Percentiles rank a stretch among this genome's conserved stretches.
Conservation (phyloP, 192 early-diverging fungal species). For the Gryganskiella cystojenkinii region DNA sequence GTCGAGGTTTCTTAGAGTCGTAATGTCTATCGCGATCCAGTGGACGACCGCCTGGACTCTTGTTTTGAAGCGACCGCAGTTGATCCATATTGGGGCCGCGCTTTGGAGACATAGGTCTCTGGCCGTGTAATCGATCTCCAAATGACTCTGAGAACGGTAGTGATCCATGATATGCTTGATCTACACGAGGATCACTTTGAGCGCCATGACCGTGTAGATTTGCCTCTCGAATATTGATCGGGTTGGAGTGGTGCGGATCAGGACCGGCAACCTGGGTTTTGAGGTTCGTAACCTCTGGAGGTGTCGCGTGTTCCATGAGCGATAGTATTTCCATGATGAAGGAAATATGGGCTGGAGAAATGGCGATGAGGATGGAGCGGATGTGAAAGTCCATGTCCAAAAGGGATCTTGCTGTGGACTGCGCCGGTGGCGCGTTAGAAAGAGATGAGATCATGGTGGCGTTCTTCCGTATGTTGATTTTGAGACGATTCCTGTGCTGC, state of each 20-base stretch:
- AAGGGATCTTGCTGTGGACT: conserved; percentile 17
- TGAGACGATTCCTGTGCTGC: conserved; percentile 56
- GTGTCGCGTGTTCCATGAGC: conserved; percentile 19
- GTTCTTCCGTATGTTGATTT: conserved; percentile 56
- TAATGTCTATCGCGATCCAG: conserved; percentile 3
- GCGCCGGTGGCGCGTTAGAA: conserved; percentile 5
- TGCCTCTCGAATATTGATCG: no score
- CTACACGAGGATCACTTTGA: background rate
- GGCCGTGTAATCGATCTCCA: conserved; percentile 1
- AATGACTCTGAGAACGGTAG: background rate
- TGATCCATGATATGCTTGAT: background rate
- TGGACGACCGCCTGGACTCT: conserved; percentile 21
- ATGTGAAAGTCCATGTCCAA: conserved; percentile 57
- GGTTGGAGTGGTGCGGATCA: no score
- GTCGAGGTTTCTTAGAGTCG: background rate
- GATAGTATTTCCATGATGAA: conserved; percentile 55
- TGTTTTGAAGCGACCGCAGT: background rate
- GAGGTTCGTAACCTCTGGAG: background rate
- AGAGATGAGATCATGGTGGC: conserved; percentile 16
- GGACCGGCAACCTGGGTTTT: background rate
- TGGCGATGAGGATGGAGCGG: conserved; percentile 39
- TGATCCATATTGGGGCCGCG: conserved; percentile 5
- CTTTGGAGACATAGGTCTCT: conserved; percentile 17
- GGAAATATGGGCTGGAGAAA: conserved; percentile 57
- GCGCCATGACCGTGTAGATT: no score